phyloP scores from a whole-genome alignment of 1,284 basidiomycete genomes.

The Ustilago crameri region DNA sequence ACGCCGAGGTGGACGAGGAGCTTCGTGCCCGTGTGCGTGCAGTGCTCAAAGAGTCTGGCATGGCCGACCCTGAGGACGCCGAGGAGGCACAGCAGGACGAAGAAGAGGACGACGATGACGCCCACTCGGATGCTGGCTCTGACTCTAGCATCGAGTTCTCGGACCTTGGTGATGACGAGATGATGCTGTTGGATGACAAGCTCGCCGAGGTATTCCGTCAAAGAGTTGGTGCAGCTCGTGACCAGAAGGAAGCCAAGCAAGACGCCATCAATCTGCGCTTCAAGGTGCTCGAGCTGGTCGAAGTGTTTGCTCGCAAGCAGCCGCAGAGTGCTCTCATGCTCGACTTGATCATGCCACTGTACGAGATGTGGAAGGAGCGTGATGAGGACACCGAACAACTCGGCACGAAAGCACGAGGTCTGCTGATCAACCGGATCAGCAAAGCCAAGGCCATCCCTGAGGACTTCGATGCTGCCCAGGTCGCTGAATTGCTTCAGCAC shows the following conservation, averaged over 20 bases:
- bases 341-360: slow-evolving; percentile 79
- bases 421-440: slow-evolving; percentile 79
- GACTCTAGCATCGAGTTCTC: slow-evolving; percentile 50
- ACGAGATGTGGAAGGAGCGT: slow-evolving; percentile 73
- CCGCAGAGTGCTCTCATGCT: slow-evolving; percentile 74
- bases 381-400: slow-evolving; percentile 74
- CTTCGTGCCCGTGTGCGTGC: slow-evolving; percentile 80
- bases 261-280: slow-evolving; percentile 84
- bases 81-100: slow-evolving; percentile 67
- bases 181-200: slow-evolving; percentile 94
- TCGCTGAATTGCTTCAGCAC: slow-evolving; percentile 73
- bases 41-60: slow-evolving; percentile 79
- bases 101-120: slow-evolving; percentile 62
- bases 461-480: slow-evolving; percentile 70
- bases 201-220: slow-evolving; percentile 86
- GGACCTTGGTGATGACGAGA: slow-evolving; percentile 81
- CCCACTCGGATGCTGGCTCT: slow-evolving; percentile 37
- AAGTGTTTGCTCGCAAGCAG: slow-evolving; percentile 82
- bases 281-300: slow-evolving; percentile 89
- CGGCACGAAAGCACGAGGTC: slow-evolving; percentile 82
- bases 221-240: slow-evolving; percentile 73
- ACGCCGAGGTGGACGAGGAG: slow-evolving; percentile 72
- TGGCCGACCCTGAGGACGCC: slow-evolving; percentile 71
- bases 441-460: slow-evolving; percentile 80
- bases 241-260: slow-evolving; percentile 54